phyloP scores from a whole-genome alignment of 257 asterid genomes.

The Solanum infundibuliforme region DNA sequence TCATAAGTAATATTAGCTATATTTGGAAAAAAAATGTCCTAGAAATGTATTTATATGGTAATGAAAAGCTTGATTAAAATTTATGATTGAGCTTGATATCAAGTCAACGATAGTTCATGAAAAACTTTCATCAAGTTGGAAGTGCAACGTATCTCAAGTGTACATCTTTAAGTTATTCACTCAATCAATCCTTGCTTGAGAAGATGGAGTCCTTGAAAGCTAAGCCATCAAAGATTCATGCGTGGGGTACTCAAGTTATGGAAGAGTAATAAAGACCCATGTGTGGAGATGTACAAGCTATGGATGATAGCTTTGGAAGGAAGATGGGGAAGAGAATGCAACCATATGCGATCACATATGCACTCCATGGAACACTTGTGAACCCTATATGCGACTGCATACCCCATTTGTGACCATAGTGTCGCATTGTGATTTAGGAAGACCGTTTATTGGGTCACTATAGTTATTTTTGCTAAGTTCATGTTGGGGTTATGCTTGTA shows the following conservation, averaged over 20 bases:
- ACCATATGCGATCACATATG: too few relatives aligned
- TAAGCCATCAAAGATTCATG: background rate
- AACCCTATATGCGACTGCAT: too few relatives aligned
- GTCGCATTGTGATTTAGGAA: too few relatives aligned
- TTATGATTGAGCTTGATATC: fast-evolving
- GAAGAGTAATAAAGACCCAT: background rate
- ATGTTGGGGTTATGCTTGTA: background rate
- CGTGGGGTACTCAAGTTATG: background rate
- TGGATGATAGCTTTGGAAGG: too few relatives aligned
- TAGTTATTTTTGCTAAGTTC: background rate
- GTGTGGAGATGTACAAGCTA: too few relatives aligned
- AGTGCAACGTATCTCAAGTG: background rate
- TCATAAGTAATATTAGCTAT: too few relatives aligned
- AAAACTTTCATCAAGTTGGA: background rate
- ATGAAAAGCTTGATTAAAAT: background rate
- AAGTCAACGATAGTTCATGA: background rate
- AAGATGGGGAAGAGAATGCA: too few relatives aligned
- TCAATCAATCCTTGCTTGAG: background rate
- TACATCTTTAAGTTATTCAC: background rate
- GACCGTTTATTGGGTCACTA: background rate
- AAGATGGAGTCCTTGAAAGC: background rate
- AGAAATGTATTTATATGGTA: background rate
- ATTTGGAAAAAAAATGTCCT: background rate
- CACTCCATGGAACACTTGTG: too few relatives aligned
- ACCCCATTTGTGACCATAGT: too few relatives aligned